Percentiles rank a stretch among this genome's conserved stretches.
phyloP scores from a whole-genome alignment of 495 filamentous ascomycete species.

The Penicillium crystallinum region DNA sequence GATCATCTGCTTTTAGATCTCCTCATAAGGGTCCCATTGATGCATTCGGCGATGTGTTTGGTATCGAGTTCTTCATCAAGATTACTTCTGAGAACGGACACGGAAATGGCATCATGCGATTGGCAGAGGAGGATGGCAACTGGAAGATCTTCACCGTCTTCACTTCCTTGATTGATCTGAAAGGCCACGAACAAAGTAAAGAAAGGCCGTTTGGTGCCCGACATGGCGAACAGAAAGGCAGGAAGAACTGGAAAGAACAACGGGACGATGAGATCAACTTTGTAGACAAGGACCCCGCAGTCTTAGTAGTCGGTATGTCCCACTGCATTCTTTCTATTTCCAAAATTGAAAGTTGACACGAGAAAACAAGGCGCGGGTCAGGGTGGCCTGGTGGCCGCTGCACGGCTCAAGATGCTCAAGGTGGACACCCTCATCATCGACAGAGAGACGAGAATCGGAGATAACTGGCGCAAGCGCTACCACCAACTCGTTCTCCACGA shows the following conservation, averaged over 20 bases:
- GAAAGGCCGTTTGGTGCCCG: conserved; percentile 45
- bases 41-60: conserved; percentile 43
- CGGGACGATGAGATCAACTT: conserved; percentile 52
- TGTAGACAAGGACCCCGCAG: conserved; percentile 50
- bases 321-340: neutral
- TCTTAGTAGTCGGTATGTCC: conserved; percentile 61
- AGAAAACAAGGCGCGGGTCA: conserved; percentile 41
- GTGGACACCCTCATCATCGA: conserved; percentile 64
- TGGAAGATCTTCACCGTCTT: conserved; percentile 66
- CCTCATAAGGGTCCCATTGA: conserved; percentile 49
- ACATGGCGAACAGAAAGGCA: conserved; percentile 46
- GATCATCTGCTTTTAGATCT: conserved; percentile 34
- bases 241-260: conserved; percentile 63
- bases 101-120: conserved; percentile 51
- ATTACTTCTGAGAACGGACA: conserved; percentile 44
- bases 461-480: conserved; percentile 71
- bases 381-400: conserved; percentile 55
- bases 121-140: conserved; percentile 43
- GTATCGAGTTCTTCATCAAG: conserved; percentile 48
- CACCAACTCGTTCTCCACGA: conserved; percentile 65
- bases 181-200: conserved; percentile 42
- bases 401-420: conserved; percentile 67
- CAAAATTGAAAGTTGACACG: neutral
- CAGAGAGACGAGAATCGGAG: conserved; percentile 58
- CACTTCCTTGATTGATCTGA: conserved; percentile 48